A percentile compares a stretch with the other conserved stretches of the same genome.
phyloP scores from a whole-genome alignment of 164 flowering plant species.

The Houttuynia cordata region DNA sequence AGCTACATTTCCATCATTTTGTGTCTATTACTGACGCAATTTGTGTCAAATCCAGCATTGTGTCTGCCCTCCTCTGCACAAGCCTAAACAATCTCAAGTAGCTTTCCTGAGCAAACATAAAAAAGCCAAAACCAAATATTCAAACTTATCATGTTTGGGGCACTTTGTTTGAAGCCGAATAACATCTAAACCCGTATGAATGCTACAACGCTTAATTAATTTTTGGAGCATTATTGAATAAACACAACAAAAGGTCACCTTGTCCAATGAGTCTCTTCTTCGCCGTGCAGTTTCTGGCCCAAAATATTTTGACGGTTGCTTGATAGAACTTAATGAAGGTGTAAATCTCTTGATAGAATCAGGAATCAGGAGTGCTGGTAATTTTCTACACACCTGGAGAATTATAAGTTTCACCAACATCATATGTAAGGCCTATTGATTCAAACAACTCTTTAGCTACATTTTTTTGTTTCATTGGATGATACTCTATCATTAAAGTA shows the following conservation, averaged over 20 bases:
- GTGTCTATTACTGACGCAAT: too few species aligned
- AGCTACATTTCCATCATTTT: too few species aligned
- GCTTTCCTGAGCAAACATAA: too few species aligned
- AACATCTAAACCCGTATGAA: neutral
- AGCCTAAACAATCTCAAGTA: too few species aligned
- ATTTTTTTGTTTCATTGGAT: constrained; percentile 27
- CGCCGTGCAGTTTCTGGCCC: constrained; percentile 78
- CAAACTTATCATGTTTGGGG: too few species aligned
- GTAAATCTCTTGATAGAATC: constrained; percentile 11
- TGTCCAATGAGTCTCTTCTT: constrained; percentile 80
- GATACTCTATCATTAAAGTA: constrained; percentile 46
- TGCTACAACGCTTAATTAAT: neutral
- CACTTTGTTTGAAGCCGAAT: too few species aligned
- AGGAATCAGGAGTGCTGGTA: constrained; percentile 18
- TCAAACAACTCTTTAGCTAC: constrained; percentile 72
- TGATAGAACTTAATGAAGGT: constrained; percentile 27
- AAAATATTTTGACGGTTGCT: constrained; percentile 27
- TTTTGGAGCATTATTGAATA: neutral
- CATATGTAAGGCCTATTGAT: constrained; percentile 65
- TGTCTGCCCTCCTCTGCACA: too few species aligned
- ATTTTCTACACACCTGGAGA: constrained; percentile 37
- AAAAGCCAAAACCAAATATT: too few species aligned
- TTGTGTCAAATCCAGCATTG: too few species aligned
- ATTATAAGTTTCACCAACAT: constrained; percentile 39
- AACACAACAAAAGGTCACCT: constrained; percentile 27